Evolutionary conservation across 257 asterid genomes (phyloP).

Genomic region (Plectranthus barbatus): DNA sequence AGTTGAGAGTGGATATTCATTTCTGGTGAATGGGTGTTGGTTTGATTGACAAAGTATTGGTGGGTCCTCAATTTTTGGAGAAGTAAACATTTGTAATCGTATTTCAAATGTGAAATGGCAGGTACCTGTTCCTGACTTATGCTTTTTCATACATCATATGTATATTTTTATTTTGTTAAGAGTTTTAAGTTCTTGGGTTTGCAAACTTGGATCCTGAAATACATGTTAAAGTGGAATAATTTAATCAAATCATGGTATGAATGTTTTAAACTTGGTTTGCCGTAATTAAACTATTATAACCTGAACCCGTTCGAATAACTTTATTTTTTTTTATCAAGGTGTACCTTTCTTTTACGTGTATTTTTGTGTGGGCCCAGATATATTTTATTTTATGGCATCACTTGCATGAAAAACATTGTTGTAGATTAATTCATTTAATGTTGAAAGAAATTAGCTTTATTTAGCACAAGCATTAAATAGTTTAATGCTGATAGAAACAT

Average conservation of each 20-base stretch:
- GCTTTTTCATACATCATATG: background rate
- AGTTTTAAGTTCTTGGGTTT: background rate
- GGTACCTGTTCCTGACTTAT: constrained; percentile 59
- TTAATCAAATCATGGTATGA: background rate
- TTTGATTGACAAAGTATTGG: too few relatives aligned
- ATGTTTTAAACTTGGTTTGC: background rate
- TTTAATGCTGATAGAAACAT: too few relatives aligned
- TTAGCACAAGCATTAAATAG: background rate
- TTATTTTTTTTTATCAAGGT: background rate
- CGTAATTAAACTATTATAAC: background rate
- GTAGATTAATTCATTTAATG: background rate
- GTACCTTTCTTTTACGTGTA: background rate
- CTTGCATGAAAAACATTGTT: background rate
- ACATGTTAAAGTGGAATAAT: background rate
- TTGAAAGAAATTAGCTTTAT: background rate
- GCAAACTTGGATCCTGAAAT: background rate
- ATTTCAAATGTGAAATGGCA: constrained; percentile 25
- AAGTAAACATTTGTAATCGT: too few relatives aligned
- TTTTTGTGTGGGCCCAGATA: background rate
- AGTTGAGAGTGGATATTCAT: too few relatives aligned
- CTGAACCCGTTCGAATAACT: background rate
- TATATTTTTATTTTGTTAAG: background rate
- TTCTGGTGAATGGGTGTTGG: too few relatives aligned
- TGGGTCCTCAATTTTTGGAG: too few relatives aligned
- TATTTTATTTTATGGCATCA: background rate